phyloP scores from a whole-genome alignment of 169 alveolate species.

The Plasmodium falciparum region DNA sequence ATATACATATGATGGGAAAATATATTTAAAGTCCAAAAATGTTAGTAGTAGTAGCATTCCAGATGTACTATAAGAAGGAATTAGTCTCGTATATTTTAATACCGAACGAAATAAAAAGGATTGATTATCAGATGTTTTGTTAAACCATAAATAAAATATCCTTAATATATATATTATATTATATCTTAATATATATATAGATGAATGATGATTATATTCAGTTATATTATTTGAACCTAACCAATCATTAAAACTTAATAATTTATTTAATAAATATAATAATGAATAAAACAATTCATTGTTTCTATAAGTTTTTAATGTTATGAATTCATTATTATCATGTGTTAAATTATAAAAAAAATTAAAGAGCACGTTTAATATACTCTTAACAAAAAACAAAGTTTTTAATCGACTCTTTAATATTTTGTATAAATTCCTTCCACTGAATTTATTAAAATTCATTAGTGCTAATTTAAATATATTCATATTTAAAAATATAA shows the following conservation, averaged over 20 bases:
- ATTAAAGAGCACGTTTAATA: conserved; percentile 57
- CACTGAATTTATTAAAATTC: conserved; percentile 62
- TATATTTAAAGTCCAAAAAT: conserved; percentile 50
- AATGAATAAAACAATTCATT: conserved; percentile 54
- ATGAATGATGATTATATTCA: conserved; percentile 73
- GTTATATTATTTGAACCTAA: conserved; percentile 69
- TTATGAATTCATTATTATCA: conserved; percentile 13
- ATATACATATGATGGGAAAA: conserved; percentile 56
- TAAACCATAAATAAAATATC: conserved; percentile 69
- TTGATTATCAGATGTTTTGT: conserved; percentile 71
- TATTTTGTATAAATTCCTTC: conserved; percentile 47
- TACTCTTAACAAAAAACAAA: conserved; percentile 30
- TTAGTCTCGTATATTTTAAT: conserved; percentile 61
- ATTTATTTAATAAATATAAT: conserved; percentile 52
- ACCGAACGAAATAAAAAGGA: conserved; percentile 64
- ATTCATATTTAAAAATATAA: conserved; percentile 50
- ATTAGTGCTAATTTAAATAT: conserved; percentile 52
- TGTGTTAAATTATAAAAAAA: conserved; percentile 69
- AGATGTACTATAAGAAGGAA: conserved; percentile 61
- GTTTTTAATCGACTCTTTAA: conserved; percentile 50
- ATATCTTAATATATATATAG: conserved; percentile 67
- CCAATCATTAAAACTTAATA: conserved; percentile 75
- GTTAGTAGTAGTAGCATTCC: conserved; percentile 57
- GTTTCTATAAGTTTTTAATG: conserved; percentile 62
- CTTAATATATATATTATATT: conserved; percentile 57